Conservation (phyloP, 768 basidiomycete genomes). For the Xerocomus potaroensis region DNA sequence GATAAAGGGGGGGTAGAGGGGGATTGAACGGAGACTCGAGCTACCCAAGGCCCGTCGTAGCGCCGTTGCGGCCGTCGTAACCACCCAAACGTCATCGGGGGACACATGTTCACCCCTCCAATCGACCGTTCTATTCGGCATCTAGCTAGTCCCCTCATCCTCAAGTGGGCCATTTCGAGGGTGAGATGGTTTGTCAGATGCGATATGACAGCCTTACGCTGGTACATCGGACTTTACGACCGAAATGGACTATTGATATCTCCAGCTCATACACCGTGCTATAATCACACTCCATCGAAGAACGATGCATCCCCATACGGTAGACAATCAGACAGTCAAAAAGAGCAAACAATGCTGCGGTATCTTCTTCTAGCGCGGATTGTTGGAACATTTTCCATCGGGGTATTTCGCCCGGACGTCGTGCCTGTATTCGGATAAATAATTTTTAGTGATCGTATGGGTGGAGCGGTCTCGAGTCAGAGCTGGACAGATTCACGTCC, state of each 20-base stretch:
- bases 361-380: background rate
- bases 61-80: background rate
- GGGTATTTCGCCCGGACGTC: background rate
- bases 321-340: background rate
- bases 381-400: background rate
- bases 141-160: too few species aligned
- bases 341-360: conserved; percentile 5
- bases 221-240: too few species aligned
- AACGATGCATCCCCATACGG: background rate
- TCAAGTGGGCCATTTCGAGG: too few species aligned
- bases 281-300: conserved; percentile 7
- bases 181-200: too few species aligned
- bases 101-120: too few species aligned
- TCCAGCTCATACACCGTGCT: too few species aligned
- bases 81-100: background rate
- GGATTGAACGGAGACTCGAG: background rate
- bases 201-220: too few species aligned
- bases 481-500: background rate
- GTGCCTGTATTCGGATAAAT: background rate
- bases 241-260: too few species aligned
- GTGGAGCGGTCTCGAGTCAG: background rate
- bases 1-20: background rate
- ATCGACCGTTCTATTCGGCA: too few species aligned
- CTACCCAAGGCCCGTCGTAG: background rate
- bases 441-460: background rate